Conservation (phyloP, 352 stramenopile genomes). For the Thraustochytrium sp. region DNA sequence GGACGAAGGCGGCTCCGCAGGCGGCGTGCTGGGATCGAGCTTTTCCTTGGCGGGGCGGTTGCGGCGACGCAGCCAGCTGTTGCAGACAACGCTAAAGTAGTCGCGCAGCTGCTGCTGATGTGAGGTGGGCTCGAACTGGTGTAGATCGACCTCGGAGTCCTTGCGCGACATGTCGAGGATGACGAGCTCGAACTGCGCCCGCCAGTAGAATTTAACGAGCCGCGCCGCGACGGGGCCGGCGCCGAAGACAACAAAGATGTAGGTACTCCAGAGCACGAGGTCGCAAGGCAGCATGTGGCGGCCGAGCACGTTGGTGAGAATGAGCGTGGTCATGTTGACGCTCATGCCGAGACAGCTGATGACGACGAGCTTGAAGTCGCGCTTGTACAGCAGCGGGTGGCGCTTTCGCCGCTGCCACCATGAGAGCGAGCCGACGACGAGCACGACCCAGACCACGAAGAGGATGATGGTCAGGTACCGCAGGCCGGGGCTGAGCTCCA, state of each 20-base stretch:
- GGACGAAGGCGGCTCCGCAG: background rate
- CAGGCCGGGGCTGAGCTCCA: no score
- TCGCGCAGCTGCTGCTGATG: background rate
- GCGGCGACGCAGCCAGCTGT: background rate
- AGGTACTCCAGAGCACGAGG: background rate
- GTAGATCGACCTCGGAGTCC: background rate
- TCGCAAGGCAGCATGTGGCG: background rate
- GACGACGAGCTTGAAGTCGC: background rate
- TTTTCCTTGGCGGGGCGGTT: background rate
- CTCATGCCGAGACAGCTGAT: background rate
- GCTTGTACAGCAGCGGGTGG: background rate
- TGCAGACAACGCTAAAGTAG: background rate
- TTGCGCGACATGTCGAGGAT: background rate
- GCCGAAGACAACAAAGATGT: background rate
- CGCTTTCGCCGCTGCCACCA: background rate
- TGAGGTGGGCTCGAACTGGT: background rate
- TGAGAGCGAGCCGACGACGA: background rate
- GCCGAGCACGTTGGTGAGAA: background rate
- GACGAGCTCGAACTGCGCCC: background rate
- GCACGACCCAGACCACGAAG: background rate
- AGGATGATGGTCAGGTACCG: no score
- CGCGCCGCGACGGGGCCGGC: slow-evolving; percentile 7
- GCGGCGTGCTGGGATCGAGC: background rate
- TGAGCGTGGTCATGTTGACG: background rate
- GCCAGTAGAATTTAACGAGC: background rate